A percentile compares a stretch with the other conserved stretches of the same genome.
Evolutionary conservation across 225 moss, liverwort and hornwort species (phyloP).

Genomic region (Takakia lepidozioides): DNA sequence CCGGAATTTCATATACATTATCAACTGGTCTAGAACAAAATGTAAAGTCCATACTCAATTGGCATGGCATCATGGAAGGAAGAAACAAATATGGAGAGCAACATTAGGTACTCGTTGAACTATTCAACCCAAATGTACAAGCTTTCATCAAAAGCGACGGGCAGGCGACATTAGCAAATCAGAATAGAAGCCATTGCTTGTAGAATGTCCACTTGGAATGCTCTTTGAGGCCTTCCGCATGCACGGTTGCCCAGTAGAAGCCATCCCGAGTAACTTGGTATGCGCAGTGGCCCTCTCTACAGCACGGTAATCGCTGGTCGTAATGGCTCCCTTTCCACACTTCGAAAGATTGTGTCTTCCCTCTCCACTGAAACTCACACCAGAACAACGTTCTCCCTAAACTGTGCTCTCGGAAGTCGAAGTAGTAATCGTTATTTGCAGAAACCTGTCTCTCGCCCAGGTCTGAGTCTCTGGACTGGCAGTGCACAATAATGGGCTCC

Average conservation of each 20-base stretch:
- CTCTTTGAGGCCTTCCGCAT: no score
- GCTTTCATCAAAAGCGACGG: no score
- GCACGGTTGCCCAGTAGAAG: not conserved
- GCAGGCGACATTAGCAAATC: no score
- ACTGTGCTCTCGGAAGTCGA: not conserved
- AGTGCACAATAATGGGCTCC: not conserved
- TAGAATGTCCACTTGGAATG: no score
- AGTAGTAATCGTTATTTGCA: not conserved
- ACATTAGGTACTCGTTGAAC: no score
- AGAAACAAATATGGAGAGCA: no score
- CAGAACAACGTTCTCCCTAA: not conserved
- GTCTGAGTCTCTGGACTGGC: conserved; percentile 3
- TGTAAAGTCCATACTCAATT: no score
- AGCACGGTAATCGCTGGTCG: not conserved
- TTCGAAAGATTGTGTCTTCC: not conserved
- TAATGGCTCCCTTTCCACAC: conserved; percentile 1
- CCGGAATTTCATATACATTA: no score
- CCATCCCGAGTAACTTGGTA: not conserved
- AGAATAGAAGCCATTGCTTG: no score
- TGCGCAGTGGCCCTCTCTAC: not conserved
- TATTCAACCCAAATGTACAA: no score
- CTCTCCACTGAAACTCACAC: not conserved
- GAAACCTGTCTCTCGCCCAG: not conserved
- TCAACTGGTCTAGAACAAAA: no score
- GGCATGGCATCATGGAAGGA: no score